Conservation (phyloP, 495 filamentous ascomycete genomes). For the Sphaerosporella brunnea region DNA sequence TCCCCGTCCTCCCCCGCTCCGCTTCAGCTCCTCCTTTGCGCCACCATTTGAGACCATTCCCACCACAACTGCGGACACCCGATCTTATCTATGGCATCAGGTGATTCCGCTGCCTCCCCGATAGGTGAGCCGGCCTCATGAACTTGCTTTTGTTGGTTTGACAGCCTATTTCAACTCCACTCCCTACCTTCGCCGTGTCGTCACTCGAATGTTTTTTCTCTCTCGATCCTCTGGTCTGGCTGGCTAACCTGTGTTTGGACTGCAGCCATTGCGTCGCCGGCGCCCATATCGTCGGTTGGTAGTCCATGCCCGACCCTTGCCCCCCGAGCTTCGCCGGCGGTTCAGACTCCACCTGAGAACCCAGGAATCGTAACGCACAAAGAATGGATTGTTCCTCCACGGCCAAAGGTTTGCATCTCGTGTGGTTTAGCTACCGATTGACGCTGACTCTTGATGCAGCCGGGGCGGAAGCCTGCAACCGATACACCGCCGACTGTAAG, state of each 20-base stretch:
- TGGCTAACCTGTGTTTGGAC: neutral
- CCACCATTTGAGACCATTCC: too few species aligned
- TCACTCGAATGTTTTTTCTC: neutral
- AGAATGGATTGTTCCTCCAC: slow-evolving; percentile 76
- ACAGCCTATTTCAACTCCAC: neutral
- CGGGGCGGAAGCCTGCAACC: slow-evolving; percentile 81
- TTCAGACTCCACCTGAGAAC: slow-evolving; percentile 1
- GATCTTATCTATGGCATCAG: slow-evolving; percentile 4
- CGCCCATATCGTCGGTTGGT: slow-evolving; percentile 18
- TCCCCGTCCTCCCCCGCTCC: too few species aligned
- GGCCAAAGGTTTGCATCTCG: slow-evolving; percentile 39
- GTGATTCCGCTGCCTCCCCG: slow-evolving; percentile 4
- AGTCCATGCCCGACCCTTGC: slow-evolving; percentile 23
- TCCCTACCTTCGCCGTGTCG: neutral
- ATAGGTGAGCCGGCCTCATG: slow-evolving; percentile 4
- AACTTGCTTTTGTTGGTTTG: neutral
- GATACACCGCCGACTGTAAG: slow-evolving; percentile 62
- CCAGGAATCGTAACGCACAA: slow-evolving; percentile 42
- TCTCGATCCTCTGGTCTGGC: neutral
- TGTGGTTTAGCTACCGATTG: too few species aligned
- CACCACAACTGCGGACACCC: neutral
- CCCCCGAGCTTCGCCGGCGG: slow-evolving; percentile 10
- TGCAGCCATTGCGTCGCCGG: slow-evolving; percentile 23
- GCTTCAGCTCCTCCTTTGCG: too few species aligned
- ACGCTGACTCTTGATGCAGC: slow-evolving; percentile 26